These are phyloP conservation scores for Lasiodiplodia theobromae DNA, from an alignment of 2,329 filamentous ascomycete genomes.

Conservation along the genomic window DNA sequence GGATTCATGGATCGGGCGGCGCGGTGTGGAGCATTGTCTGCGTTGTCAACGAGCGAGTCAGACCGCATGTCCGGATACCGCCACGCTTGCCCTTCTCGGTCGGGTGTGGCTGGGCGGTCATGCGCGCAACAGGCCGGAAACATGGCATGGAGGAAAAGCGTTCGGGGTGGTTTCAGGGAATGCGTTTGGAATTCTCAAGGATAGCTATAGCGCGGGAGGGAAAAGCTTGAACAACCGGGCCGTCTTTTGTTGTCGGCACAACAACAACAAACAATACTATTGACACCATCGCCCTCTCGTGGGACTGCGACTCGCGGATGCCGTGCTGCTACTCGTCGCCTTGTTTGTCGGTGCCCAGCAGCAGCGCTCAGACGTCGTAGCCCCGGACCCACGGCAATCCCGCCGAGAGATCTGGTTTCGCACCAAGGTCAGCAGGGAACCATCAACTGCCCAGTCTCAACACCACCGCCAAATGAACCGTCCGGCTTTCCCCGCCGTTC, in stretches of 20 bases:
- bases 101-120: conserved; percentile 17
- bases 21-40: conserved; percentile 15
- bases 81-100: conserved; percentile 14
- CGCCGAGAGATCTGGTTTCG: neutral
- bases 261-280: conserved; percentile 13
- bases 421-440: neutral
- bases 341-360: neutral
- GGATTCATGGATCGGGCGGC: neutral
- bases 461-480: neutral
- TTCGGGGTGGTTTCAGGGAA: neutral
- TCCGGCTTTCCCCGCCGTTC: neutral
- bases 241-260: neutral
- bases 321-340: conserved; percentile 2
- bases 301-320: conserved; percentile 1
- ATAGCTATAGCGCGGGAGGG: neutral
- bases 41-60: conserved; percentile 19
- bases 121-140: neutral
- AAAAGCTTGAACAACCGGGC: neutral
- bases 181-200: too few species aligned
- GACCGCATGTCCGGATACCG: conserved; percentile 23
- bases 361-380: neutral
- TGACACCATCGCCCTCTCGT: conserved; percentile 4
- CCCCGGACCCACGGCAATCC: conserved; percentile 14
- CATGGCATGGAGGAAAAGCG: neutral
- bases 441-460: neutral